phyloP scores from a whole-genome alignment of 495 filamentous ascomycete species.

The Hypoxylon crocopeplum region DNA sequence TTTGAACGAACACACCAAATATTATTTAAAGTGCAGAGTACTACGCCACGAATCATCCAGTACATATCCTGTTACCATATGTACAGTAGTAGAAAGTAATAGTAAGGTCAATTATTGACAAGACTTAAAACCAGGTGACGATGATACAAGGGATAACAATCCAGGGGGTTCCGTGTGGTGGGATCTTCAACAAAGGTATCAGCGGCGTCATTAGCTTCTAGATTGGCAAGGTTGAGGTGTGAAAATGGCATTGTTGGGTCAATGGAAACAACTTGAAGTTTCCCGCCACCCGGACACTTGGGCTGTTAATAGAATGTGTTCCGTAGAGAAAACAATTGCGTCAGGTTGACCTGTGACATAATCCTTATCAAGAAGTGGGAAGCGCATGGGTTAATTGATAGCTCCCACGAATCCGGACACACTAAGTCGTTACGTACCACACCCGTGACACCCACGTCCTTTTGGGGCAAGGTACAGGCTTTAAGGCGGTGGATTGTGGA shows the following conservation, averaged over 20 bases:
- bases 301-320: too few relatives aligned
- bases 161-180: constrained; percentile 17
- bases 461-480: constrained; percentile 19
- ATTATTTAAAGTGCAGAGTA: too few relatives aligned
- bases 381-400: too few relatives aligned
- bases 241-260: constrained; percentile 6
- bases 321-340: constrained; percentile 10
- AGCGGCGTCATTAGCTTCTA: constrained; percentile 19
- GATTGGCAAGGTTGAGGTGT: neutral
- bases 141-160: constrained; percentile 29
- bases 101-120: constrained; percentile 14
- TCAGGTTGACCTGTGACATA: constrained; percentile 5
- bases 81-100: constrained; percentile 1
- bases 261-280: too few relatives aligned
- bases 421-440: constrained; percentile 1
- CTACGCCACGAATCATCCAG: too few relatives aligned
- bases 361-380: constrained; percentile 12
- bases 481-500: too few relatives aligned
- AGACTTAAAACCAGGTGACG: constrained; percentile 29
- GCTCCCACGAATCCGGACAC: constrained; percentile 23
- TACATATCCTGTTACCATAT: too few relatives aligned
- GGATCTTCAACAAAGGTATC: constrained; percentile 23
- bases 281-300: neutral
- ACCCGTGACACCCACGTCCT: constrained; percentile 21
- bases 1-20: too few relatives aligned